Base-by-base conservation (phyloP, 2,329 filamentous ascomycete genomes). In the Paramyrothecium sp. region DNA sequence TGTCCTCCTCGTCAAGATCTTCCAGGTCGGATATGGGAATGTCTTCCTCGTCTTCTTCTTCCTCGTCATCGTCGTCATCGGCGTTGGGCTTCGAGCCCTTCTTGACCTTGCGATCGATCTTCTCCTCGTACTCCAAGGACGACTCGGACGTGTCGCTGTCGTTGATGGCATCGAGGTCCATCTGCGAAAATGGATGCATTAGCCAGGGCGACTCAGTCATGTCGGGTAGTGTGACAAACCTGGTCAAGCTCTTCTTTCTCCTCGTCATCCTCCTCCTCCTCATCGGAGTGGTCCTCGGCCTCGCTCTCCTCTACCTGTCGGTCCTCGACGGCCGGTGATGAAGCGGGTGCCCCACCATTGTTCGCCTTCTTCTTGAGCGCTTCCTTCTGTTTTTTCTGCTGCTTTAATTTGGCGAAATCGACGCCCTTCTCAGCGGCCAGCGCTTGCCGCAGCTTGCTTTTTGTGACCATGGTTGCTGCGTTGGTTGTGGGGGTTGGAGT, bases 11-110 rank as follows among this genome's bases (percentile, higher is more conserved):
- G 55, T 90, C 78, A 26, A 87, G 77, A 54, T 91, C 90, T 67
- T 91, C 89, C 54, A 95, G 87, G 67, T 97, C 93, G 33, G 92
- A 96, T 62, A 97, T 85, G 3, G 93, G 89, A 49, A 97, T 92
- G 63, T 96, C 92, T 63, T 95, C 91, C 49, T 94, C 90, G 4
- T 92, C 89, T 21, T 90, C 89, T 0, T 89, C 88, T 0, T 88
- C 85, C 0, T 86, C 84, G 0, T 86, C 84, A 0, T 81, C 81
- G 0, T 81, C 80, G 0, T 80, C 77, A 0, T 83, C 76, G 21
- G 66, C 65, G 33, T 65, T 62, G 21, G 55, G 62, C 4, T 51
- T 60, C 56, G 65, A 58, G 44, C 63, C 66, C 55, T 60, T 56
- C 54, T 67, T 65, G 22, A 69, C 65, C 53, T 72, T 72, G 47